Conservation (phyloP, 192 early-diverging fungal genomes). For the Chytriomyces sp. region DNA sequence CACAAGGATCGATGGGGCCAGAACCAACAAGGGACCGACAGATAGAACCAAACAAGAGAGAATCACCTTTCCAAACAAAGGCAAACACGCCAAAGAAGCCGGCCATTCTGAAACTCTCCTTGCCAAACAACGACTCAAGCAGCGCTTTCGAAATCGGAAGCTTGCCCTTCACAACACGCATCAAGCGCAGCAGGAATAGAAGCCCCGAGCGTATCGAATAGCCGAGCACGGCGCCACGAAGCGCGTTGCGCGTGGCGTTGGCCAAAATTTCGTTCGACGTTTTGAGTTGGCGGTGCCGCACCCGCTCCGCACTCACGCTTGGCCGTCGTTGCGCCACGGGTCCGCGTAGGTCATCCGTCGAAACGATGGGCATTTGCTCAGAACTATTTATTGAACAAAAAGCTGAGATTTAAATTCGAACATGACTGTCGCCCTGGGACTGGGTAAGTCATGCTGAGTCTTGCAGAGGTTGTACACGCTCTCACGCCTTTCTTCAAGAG, state of each 20-base stretch:
- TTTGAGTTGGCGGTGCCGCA: not conserved
- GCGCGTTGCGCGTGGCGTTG: conserved; percentile 17
- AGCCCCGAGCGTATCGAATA: conserved; percentile 33
- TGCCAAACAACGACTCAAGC: conserved; percentile 3
- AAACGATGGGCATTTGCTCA: not conserved
- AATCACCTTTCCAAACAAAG: conserved; percentile 26
- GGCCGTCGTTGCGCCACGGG: not conserved
- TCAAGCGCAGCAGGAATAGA: conserved; percentile 22
- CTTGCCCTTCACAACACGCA: conserved; percentile 9
- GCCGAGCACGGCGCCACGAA: conserved; percentile 27
- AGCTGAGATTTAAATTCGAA: not conserved
- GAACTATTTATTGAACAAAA: not conserved
- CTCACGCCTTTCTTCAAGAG: conserved; percentile 31
- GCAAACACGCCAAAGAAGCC: conserved; percentile 33
- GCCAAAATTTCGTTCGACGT: not conserved
- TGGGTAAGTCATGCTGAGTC: conserved; percentile 7
- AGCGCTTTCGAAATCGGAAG: not conserved
- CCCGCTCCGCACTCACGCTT: not conserved
- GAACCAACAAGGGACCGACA: not conserved
- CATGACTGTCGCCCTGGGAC: conserved; percentile 15
- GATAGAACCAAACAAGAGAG: not conserved
- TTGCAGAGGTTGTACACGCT: not conserved
- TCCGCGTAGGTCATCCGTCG: conserved; percentile 3
- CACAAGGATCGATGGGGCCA: not conserved
- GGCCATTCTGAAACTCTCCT: conserved; percentile 8